Evolutionary conservation across 768 basidiomycete species (phyloP).

Genomic region (Clitopilus hobsonii): DNA sequence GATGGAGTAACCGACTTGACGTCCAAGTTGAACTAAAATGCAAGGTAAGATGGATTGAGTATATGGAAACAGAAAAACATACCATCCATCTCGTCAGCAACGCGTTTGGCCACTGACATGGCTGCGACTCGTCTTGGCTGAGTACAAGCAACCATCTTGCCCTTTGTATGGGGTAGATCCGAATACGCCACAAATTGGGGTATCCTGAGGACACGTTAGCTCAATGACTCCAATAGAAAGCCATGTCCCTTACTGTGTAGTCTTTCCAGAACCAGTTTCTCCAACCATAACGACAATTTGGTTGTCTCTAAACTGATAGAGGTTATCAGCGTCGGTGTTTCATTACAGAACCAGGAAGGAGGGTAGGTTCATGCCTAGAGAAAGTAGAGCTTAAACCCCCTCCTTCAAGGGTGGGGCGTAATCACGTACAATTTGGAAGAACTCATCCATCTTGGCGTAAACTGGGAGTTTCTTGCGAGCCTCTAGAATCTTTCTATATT

Average conservation of each 20-base stretch:
- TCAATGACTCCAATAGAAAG: background rate
- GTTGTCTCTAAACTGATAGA: conserved; percentile 59
- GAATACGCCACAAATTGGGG: conserved; percentile 95
- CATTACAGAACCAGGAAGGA: conserved; percentile 15
- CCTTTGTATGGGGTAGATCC: conserved; percentile 85
- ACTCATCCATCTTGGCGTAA: conserved; percentile 88
- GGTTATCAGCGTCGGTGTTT: conserved; percentile 20
- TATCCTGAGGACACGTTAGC: conserved; percentile 51
- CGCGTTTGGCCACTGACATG: conserved; percentile 97
- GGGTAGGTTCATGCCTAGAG: conserved; percentile 35
- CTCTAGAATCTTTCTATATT: conserved; percentile 85
- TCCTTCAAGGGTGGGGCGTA: conserved; percentile 23
- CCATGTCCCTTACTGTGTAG: conserved; percentile 70
- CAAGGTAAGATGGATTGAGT: background rate
- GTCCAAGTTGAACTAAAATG: conserved; percentile 75
- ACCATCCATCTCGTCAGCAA: conserved; percentile 99
- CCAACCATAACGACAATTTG: conserved; percentile 91
- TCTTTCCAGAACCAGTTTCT: conserved; percentile 95
- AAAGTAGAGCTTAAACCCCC: conserved; percentile 38
- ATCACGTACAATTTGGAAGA: conserved; percentile 76
- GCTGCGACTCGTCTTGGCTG: conserved; percentile 96
- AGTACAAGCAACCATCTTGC: conserved; percentile 93
- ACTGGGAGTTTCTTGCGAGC: conserved; percentile 88
- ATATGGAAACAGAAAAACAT: conserved; percentile 21
- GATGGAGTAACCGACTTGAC: conserved; percentile 96